Base-by-base conservation (phyloP, 148 eudicot genomes). In the Rhododendron ovatum region DNA sequence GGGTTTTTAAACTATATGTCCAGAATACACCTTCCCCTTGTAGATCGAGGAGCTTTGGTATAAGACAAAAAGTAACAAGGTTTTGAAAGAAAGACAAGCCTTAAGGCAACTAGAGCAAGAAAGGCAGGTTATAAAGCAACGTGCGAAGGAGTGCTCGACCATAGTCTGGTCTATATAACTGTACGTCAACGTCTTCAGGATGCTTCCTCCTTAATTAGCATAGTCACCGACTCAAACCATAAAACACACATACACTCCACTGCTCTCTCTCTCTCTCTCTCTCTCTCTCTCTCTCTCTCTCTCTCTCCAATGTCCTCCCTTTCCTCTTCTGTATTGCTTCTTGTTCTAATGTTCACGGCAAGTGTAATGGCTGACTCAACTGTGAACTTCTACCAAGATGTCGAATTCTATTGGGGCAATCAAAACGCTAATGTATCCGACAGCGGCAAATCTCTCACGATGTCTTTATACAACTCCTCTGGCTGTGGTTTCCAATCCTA, bases 401-500 rank as follows among this genome's bases (percentile, higher is more conserved):
- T 77, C 20, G 43, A 53, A 1, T 15, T 53, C 26, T 51, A 39
- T 17, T 81, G 65, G 45, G 83, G 83, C 41, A 53, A 30, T 18
- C n/a, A 81, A 2, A 37, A 2, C 22, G 75, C 35, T 12, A 37
- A 82, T n/a, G 63, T 24, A 9, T 15, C 35, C 35, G 11, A 39
- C 1, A 75, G 51, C 11, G 84, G 74, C 33, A 48, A 24, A 41
- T 15, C 11, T 37, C 84, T 82, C 35, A 37, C 84, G 0, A 50
- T 83, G 1, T 83, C 85, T n/a, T 35, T 83, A 3, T 77, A 65
- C 77, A 43, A 65, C 7, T 1, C 12, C 7, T 65, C 85, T 17
- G 85, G 77, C 55, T 43, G 77, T 18, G 85, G 85, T 7, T 83
- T 83, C 55, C 15, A 26, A 14, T 65, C 85, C 37, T 65, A 67